Base-by-base conservation (phyloP, 768 basidiomycete genomes). In the Xerocomellus amylosporus region DNA sequence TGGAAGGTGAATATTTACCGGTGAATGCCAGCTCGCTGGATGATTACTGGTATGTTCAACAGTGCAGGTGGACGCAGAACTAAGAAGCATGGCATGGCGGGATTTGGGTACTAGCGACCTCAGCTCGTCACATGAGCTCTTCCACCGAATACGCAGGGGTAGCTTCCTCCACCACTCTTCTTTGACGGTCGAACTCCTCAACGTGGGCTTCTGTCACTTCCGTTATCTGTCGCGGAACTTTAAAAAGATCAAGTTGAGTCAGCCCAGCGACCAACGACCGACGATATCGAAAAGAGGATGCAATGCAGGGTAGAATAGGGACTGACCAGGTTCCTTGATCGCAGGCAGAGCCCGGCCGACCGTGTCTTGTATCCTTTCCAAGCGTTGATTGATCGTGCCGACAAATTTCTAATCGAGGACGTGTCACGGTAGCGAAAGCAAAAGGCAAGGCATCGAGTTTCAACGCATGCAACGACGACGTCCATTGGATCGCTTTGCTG, bases 191-290 rank as follows among this genome's bases (percentile, higher is more conserved):
- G 24, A 53, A 60, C 40, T 61, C 59, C 4, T 56, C 54, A 6
- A 60, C 44, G 9, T 60, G 59, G 10, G 59, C 50, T 20, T 45
- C 42, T 1, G 59, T 56, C 39, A 60, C 58, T 1, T 60, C 47
- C 2, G 50, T 31, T 22, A 56, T 60, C 33, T 52, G 42, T 37
- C n/a, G 50, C 15, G 58, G 59, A 34, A 60, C 59, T 60, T 22
- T 4, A 22, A 12, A 8, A n/a, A 8, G 17, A 54, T 30, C 48
- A 20, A 12, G 1, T 2, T 13, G 14, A 28, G n/a, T 60, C 34
- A 49, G 34, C 15, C 5, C 10, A 14, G 30, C n/a, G 36, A 31
- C 28, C 22, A 19, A n/a, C 30, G n/a, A 24, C 5, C 20, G n/a
- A n/a, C 7, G 7, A 44, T 15, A 30, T 36, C 49, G 33, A 30